Conservation (phyloP, 129 eudicot genomes). For the Lactuca saligna region DNA sequence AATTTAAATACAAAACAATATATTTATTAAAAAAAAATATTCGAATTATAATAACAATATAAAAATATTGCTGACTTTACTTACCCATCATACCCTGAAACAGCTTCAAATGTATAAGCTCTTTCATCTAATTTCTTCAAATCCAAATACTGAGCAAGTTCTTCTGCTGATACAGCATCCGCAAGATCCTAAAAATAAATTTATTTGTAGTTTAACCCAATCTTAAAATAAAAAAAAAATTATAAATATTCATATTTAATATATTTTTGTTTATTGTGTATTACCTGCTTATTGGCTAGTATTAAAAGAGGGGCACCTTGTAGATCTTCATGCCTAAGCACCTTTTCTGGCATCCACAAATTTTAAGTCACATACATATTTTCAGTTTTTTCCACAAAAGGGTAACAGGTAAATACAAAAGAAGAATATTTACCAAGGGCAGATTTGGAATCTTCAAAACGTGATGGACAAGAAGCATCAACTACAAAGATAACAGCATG, state of each 20-base stretch:
- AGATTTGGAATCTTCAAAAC: slow-evolving; percentile 94
- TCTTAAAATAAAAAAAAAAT: too few relatives aligned
- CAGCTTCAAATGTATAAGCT: slow-evolving; percentile 84
- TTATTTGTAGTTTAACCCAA: too few relatives aligned
- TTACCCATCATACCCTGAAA: slow-evolving; percentile 92
- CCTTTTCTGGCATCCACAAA: slow-evolving; percentile 64
- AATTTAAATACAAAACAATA: slow-evolving; percentile 19
- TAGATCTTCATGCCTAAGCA: slow-evolving; percentile 92
- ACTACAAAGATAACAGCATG: slow-evolving; percentile 94
- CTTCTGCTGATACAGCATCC: slow-evolving; percentile 80
- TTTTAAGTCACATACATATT: slow-evolving; percentile 1
- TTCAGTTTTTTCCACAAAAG: slow-evolving; percentile 8
- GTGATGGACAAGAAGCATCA: slow-evolving; percentile 88
- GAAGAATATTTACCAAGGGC: slow-evolving; percentile 63
- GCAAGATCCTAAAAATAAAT: slow-evolving; percentile 52
- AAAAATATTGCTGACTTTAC: neutral
- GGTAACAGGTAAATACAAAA: slow-evolving; percentile 8
- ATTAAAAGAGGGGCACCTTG: slow-evolving; percentile 93
- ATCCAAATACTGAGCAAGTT: slow-evolving; percentile 82
- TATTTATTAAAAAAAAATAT: too few relatives aligned
- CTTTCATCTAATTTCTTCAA: slow-evolving; percentile 90
- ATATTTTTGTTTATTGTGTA: neutral
- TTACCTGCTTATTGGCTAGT: slow-evolving; percentile 95
- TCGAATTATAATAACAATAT: too few relatives aligned
- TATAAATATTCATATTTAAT: too few relatives aligned